Conservation (phyloP, 495 filamentous ascomycete genomes). For the Glonium stellatum region DNA sequence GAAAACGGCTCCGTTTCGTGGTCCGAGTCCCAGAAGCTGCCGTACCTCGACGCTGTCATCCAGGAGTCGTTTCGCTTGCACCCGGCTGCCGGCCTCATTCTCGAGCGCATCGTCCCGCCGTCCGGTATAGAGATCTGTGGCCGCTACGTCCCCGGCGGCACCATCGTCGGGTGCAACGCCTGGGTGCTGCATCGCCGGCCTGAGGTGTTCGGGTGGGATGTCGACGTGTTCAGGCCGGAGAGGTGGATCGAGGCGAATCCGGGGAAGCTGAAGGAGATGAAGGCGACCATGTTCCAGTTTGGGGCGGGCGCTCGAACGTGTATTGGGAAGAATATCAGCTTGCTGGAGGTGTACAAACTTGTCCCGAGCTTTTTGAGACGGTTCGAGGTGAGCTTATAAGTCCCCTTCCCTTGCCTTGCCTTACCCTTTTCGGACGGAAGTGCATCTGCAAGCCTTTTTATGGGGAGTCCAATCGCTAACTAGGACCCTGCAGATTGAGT, state of each 20-base stretch:
- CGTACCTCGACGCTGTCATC: conserved; percentile 60
- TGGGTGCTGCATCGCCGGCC: conserved; percentile 51
- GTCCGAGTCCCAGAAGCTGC: conserved; percentile 42
- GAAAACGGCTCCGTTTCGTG: conserved; percentile 37
- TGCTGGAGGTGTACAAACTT: conserved; percentile 74
- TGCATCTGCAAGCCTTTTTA: not conserved
- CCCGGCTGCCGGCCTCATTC: conserved; percentile 53
- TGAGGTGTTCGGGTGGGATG: conserved; percentile 49
- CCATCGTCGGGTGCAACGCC: conserved; percentile 54
- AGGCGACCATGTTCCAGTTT: conserved; percentile 47
- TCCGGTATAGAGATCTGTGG: conserved; percentile 48
- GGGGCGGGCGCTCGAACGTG: conserved; percentile 60
- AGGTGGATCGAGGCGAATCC: conserved; percentile 47
- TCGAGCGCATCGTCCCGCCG: conserved; percentile 58
- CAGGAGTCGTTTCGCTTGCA: conserved; percentile 64
- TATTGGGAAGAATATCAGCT: conserved; percentile 65
- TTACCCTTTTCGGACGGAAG: not conserved
- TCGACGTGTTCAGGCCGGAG: conserved; percentile 47
- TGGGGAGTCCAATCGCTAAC: not conserved
- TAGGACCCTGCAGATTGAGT: conserved; percentile 39
- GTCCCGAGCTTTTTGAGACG: conserved; percentile 63
- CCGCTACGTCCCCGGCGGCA: conserved; percentile 47
- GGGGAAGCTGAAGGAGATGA: conserved; percentile 41
- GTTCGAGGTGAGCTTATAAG: conserved; percentile 51
- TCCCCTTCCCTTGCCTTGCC: no score